Evolutionary conservation across 2,329 filamentous ascomycete genomes (phyloP).

Genomic region (Chaetothyriales sp.): DNA sequence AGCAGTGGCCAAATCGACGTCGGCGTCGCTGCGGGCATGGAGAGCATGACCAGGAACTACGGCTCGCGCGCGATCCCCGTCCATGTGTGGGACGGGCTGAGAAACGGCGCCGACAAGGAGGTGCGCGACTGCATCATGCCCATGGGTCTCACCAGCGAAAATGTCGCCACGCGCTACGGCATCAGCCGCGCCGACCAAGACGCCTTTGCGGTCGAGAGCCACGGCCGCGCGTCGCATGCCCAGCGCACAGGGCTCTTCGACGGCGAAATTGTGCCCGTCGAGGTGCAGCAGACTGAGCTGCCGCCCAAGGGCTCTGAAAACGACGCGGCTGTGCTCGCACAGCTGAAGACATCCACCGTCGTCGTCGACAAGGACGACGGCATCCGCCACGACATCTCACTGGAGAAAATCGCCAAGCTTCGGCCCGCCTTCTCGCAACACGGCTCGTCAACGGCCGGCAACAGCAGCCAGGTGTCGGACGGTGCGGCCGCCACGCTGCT

Average conservation of each 20-base stretch:
- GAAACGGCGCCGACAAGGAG: constrained; percentile 50
- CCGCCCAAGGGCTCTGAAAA: constrained; percentile 39
- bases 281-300: constrained; percentile 52
- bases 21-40: constrained; percentile 80
- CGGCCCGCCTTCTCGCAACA: constrained; percentile 72
- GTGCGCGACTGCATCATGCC: constrained; percentile 81
- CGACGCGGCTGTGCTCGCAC: background rate
- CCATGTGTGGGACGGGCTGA: constrained; percentile 62
- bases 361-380: constrained; percentile 71
- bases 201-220: constrained; percentile 61
- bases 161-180: constrained; percentile 65
- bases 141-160: constrained; percentile 85
- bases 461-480: constrained; percentile 73
- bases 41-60: constrained; percentile 93
- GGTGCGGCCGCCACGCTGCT: constrained; percentile 72
- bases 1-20: constrained; percentile 56
- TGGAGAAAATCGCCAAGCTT: constrained; percentile 61
- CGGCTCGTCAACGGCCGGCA: constrained; percentile 72
- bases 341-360: constrained; percentile 25
- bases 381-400: constrained; percentile 53
- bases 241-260: constrained; percentile 58
- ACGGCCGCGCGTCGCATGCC: constrained; percentile 58
- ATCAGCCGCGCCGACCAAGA: constrained; percentile 68
- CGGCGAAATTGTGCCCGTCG: constrained; percentile 66
- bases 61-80: constrained; percentile 70